phyloP scores from a whole-genome alignment of 163 green algal genomes.

The Scenedesmus sp. region DNA sequence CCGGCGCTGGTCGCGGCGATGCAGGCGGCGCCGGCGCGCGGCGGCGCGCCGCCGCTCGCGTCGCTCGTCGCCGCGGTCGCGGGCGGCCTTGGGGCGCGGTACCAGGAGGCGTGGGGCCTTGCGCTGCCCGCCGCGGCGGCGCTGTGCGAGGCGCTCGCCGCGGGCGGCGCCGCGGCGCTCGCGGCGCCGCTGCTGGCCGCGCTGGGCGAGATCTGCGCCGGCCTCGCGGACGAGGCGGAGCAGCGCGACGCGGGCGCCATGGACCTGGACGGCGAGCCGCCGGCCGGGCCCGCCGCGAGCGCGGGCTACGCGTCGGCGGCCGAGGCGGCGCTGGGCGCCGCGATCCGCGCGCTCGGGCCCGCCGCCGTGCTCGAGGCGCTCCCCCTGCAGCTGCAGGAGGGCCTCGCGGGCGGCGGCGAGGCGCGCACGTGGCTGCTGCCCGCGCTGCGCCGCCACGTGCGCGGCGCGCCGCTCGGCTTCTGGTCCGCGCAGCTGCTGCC shows the following conservation, averaged over 20 bases:
- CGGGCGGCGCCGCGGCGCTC: slow-evolving; percentile 8
- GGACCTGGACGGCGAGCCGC: not conserved
- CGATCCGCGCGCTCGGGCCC: slow-evolving; percentile 63
- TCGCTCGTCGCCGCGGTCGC: slow-evolving; percentile 66
- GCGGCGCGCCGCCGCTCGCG: slow-evolving; percentile 25
- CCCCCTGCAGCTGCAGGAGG: slow-evolving; percentile 77
- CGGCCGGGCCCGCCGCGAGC: slow-evolving; percentile 9
- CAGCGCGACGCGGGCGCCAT: slow-evolving; percentile 1
- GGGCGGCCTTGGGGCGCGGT: slow-evolving; percentile 56
- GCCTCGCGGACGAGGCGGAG: slow-evolving; percentile 38
- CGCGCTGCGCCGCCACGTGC: slow-evolving; percentile 79
- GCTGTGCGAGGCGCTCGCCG: slow-evolving; percentile 24
- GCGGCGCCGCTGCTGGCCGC: slow-evolving; percentile 56
- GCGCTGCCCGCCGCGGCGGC: slow-evolving; percentile 64
- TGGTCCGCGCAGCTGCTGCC: slow-evolving; percentile 78
- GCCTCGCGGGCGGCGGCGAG: slow-evolving; percentile 63
- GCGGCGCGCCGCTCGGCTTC: slow-evolving; percentile 66
- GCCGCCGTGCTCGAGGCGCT: slow-evolving; percentile 76
- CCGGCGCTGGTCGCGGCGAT: slow-evolving; percentile 2
- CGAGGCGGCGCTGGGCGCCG: slow-evolving; percentile 59
- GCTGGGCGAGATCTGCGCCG: slow-evolving; percentile 67
- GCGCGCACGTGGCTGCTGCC: slow-evolving; percentile 92
- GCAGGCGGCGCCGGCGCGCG: not conserved
- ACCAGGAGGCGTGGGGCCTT: slow-evolving; percentile 74
- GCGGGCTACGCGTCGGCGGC: slow-evolving; percentile 43